Conservation (phyloP, 495 filamentous ascomycete genomes). For the Penicillium malachiteum region DNA sequence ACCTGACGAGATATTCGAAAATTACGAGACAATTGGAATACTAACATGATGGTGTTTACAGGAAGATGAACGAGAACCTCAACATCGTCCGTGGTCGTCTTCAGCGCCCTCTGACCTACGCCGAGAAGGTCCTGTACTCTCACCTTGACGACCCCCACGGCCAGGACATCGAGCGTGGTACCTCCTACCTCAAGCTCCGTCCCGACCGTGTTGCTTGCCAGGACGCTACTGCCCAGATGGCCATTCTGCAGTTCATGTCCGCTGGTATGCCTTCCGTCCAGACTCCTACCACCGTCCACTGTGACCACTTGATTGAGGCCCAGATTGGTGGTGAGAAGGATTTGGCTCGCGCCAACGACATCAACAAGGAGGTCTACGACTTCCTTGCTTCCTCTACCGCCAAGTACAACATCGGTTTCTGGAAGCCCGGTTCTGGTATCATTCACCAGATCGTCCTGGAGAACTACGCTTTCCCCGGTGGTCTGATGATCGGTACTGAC, state of each 20-base stretch:
- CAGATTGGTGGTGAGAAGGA: conserved; percentile 94
- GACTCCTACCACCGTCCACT: conserved; percentile 96
- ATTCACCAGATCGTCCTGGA: conserved; percentile 98
- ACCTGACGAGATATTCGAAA: neutral
- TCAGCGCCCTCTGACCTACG: conserved; percentile 89
- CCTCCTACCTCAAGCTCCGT: conserved; percentile 91
- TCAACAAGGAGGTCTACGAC: conserved; percentile 99
- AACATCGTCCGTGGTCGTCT: conserved; percentile 81
- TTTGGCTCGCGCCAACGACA: conserved; percentile 82
- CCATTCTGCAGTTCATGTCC: conserved; percentile 99
- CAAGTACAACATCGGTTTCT: conserved; percentile 99
- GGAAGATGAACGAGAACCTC: conserved; percentile 99
- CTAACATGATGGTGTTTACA: conserved; percentile 49
- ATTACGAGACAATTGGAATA: conserved; percentile 1
- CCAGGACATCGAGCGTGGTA: conserved; percentile 93
- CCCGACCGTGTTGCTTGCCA: conserved; percentile 99
- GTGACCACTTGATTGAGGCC: conserved; percentile 98
- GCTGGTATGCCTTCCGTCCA: conserved; percentile 93
- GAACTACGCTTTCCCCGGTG: conserved; percentile 99
- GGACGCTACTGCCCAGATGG: conserved; percentile 99
- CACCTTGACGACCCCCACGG: conserved; percentile 96
- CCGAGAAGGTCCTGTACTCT: conserved; percentile 99
- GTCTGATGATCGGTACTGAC: conserved; percentile 96
- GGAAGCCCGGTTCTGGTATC: conserved; percentile 97
- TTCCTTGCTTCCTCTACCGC: conserved; percentile 93